Evolutionary conservation across 139 green algal genomes (phyloP), one percentile per base, ranked within the genome.

Genomic region (Tetradesmus lagerheimii): DNA sequence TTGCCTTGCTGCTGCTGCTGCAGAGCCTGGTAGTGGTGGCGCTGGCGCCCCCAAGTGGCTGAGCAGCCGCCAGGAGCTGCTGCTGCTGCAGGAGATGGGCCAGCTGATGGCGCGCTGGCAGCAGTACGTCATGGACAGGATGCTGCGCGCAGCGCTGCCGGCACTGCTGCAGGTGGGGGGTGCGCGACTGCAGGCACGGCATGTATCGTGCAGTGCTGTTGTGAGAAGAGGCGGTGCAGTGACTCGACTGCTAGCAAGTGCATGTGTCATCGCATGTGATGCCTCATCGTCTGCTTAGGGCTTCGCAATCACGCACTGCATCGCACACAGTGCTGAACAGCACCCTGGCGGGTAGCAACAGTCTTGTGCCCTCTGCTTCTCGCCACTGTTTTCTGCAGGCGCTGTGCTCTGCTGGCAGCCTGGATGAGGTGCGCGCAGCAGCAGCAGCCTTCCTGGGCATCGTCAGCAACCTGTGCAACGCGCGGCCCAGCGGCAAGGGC

Each of bases 11-110:
- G 80, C 64, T 50, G 64, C 16, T 67, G 62, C 37, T 43, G 62
- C 83, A 64, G 57, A 71, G 57, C 23, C 57, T n/a, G 57, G 57
- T 2, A 71, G 57, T 23, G 64, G 37, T 29, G 27, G n/a, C 27
- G 14, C 20, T 6, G 38, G 29, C 37, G 57, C 57, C 91, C 92
- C 80, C 37, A 80, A 38, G 80, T 93, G 76, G 87, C 57, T 91
- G 57, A 80, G 79, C 37, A 41, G 29, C 29, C 35, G 38, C 3
- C 25, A 86, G 78, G 87, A 91, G 87, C 74, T 93, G 76, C 81
- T 92, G 37, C 85, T 95, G 75, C 92, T 94, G 64, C 86, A 93
- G 80, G 85, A 92, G 75, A 92, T 93, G 80, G 78, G 85, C 25
- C 91, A 93, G n/a, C 79, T 93, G 83, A 85, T 92, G 50, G 75